Percentiles rank a stretch among this genome's conserved stretches.
Conservation (phyloP, 2,329 filamentous ascomycete genomes). For the Bipolaris sorokiniana region DNA sequence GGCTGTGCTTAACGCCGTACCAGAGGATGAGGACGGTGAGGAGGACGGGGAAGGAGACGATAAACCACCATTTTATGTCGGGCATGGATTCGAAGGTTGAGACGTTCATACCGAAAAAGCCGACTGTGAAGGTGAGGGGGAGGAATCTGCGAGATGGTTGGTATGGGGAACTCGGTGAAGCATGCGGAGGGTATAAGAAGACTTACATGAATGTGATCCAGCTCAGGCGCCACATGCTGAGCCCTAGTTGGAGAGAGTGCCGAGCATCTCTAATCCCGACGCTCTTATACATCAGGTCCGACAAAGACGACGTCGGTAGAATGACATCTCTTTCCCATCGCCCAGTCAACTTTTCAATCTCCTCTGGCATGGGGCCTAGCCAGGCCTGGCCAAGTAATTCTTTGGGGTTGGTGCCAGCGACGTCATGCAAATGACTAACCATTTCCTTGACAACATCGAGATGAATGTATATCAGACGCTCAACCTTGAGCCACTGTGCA, state of each 20-base stretch:
- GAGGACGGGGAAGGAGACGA: constrained; percentile 55
- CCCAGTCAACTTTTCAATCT: constrained; percentile 56
- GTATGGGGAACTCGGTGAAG: not conserved
- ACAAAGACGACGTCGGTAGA: constrained; percentile 57
- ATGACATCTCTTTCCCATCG: constrained; percentile 58
- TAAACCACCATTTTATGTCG: constrained; percentile 51
- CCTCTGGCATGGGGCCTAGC: constrained; percentile 50
- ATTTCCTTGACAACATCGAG: constrained; percentile 56
- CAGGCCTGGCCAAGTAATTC: constrained; percentile 44
- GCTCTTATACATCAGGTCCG: constrained; percentile 60
- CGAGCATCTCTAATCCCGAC: constrained; percentile 60
- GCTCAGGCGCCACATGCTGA: constrained; percentile 63
- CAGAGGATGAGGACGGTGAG: constrained; percentile 54
- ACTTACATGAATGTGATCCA: constrained; percentile 73
- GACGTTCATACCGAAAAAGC: constrained; percentile 62
- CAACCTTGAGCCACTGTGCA: constrained; percentile 59
- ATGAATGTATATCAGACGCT: constrained; percentile 60
- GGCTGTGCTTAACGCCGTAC: constrained; percentile 56
- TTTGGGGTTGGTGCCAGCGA: constrained; percentile 45
- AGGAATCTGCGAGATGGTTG: constrained; percentile 56
- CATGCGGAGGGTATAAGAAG: no score
- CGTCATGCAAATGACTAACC: constrained; percentile 51
- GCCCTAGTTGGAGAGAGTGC: constrained; percentile 56
- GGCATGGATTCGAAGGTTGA: constrained; percentile 47
- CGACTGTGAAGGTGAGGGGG: constrained; percentile 59